Percentiles rank a stretch among this genome's conserved stretches.
Evolutionary conservation across 768 basidiomycete genomes (phyloP).

Genomic region (Mycena sanguinolenta): DNA sequence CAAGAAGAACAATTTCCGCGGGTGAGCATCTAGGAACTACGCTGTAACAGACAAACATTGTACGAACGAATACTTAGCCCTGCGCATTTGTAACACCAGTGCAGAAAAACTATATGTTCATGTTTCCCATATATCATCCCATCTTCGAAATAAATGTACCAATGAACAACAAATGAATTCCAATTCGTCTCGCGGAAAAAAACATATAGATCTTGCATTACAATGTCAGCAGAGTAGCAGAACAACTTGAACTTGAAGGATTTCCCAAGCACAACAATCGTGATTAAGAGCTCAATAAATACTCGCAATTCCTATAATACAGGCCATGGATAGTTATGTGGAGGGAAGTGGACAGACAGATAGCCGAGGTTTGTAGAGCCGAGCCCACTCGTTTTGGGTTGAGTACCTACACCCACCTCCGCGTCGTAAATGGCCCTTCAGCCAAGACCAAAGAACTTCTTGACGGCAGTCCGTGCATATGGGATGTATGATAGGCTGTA

Average conservation of each 20-base stretch:
- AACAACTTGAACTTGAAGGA: too few species aligned
- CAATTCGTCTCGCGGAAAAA: too few species aligned
- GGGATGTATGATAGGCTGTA: constrained; percentile 92
- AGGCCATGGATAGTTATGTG: constrained; percentile 17
- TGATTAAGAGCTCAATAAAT: too few species aligned
- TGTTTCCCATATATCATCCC: neutral
- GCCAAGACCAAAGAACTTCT: constrained; percentile 70
- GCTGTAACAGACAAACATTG: neutral
- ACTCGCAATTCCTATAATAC: neutral
- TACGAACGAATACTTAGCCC: constrained; percentile 8
- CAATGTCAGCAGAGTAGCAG: too few species aligned
- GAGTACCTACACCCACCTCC: too few species aligned
- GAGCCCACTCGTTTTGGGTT: constrained; percentile 2
- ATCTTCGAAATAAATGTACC: too few species aligned
- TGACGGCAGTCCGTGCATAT: constrained; percentile 83
- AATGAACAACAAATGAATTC: too few species aligned
- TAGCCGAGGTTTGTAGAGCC: neutral
- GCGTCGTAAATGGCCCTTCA: constrained; percentile 39
- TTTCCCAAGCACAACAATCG: too few species aligned
- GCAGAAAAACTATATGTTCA: neutral
- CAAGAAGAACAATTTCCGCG: constrained; percentile 89
- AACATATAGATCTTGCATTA: too few species aligned
- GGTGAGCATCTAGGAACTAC: constrained; percentile 53
- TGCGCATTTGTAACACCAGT: constrained; percentile 15
- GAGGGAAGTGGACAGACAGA: constrained; percentile 16